Evolutionary conservation across 2,329 filamentous ascomycete genomes (phyloP).

Genomic region (Penicillium sclerotiorum): DNA sequence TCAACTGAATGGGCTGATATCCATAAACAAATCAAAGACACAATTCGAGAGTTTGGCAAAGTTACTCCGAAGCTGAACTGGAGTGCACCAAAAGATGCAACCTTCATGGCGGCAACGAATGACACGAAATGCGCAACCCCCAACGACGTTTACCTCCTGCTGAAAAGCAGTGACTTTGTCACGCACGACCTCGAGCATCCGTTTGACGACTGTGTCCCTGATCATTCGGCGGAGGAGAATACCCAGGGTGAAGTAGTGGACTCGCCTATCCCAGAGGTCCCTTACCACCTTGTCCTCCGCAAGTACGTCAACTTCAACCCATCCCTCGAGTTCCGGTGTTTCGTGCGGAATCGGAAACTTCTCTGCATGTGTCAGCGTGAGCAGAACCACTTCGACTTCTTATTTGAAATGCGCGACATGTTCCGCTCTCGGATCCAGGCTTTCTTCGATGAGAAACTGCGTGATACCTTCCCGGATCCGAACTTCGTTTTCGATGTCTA

Average conservation of each 20-base stretch:
- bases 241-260: slow-evolving; percentile 16
- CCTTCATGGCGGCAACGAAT: slow-evolving; percentile 85
- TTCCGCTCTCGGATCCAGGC: slow-evolving; percentile 69
- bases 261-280: slow-evolving; percentile 51
- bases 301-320: slow-evolving; percentile 89
- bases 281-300: slow-evolving; percentile 80
- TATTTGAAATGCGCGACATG: slow-evolving; percentile 66
- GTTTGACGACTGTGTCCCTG: slow-evolving; percentile 71
- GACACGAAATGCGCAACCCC: slow-evolving; percentile 86
- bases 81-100: slow-evolving; percentile 94
- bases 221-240: slow-evolving; percentile 19
- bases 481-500: slow-evolving; percentile 93
- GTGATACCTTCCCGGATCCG: slow-evolving; percentile 77
- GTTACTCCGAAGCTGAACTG: slow-evolving; percentile 95
- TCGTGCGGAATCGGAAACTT: slow-evolving; percentile 79
- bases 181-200: slow-evolving; percentile 93
- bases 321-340: slow-evolving; percentile 91
- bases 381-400: slow-evolving; percentile 85
- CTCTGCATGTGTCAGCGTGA: slow-evolving; percentile 87
- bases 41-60: slow-evolving; percentile 77
- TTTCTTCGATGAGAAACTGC: slow-evolving; percentile 76
- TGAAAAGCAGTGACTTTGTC: slow-evolving; percentile 93
- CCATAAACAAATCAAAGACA: slow-evolving; percentile 74
- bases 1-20: slow-evolving; percentile 66
- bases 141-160: slow-evolving; percentile 88